Evolutionary conservation across 345 rosid genomes (phyloP).

Genomic region (Citrus reticulata): DNA sequence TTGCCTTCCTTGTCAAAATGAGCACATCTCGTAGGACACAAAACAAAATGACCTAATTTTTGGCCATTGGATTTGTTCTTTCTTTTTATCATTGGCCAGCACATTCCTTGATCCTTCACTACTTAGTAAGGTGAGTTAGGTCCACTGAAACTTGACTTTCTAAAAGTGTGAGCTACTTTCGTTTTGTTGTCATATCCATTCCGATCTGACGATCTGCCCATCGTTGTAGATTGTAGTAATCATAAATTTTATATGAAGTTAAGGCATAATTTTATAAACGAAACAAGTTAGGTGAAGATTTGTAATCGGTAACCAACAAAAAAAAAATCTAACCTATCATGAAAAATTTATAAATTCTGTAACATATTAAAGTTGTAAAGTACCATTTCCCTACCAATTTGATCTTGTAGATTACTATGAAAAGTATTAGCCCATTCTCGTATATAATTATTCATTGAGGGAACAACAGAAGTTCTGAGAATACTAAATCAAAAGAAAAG

Average conservation of each 20-base stretch:
- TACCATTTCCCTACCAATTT: background rate
- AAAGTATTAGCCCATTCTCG: background rate
- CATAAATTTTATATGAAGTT: no score
- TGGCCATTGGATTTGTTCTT: background rate
- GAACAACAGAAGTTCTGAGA: background rate
- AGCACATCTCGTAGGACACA: background rate
- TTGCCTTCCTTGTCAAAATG: background rate
- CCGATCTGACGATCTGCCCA: no score
- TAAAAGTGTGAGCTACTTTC: background rate
- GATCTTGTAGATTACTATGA: background rate
- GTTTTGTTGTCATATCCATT: no score
- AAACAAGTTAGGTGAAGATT: no score
- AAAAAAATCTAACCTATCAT: no score
- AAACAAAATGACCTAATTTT: background rate
- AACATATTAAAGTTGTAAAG: background rate
- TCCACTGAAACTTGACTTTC: background rate
- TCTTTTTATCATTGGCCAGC: background rate
- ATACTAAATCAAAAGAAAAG: background rate
- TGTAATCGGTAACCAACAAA: no score
- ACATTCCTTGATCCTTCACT: background rate
- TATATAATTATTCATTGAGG: background rate
- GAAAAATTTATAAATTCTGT: background rate
- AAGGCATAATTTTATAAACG: no score
- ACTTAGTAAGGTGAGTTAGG: no score
- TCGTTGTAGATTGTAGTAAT: no score